Conservation (phyloP, 2,329 filamentous ascomycete genomes). For the Phialophora verrucosa region DNA sequence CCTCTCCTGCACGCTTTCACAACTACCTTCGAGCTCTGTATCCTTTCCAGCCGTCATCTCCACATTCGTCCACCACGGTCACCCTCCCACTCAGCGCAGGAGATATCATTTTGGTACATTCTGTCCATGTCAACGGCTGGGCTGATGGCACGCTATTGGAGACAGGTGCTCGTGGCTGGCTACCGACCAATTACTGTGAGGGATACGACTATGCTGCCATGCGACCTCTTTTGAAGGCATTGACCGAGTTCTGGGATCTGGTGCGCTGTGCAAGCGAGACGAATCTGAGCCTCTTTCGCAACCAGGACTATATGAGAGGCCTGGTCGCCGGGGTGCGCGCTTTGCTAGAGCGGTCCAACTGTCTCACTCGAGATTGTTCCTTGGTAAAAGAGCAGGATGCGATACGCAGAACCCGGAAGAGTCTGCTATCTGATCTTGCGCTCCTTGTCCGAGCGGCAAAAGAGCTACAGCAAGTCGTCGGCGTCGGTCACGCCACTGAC, state of each 20-base stretch:
- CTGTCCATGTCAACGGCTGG: conserved; percentile 97
- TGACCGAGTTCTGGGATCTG: conserved; percentile 92
- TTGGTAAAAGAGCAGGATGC: conserved; percentile 76
- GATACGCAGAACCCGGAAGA: conserved; percentile 81
- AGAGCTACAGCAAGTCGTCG: conserved; percentile 75
- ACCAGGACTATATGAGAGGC: conserved; percentile 92
- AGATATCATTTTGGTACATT: conserved; percentile 92
- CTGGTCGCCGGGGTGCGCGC: conserved; percentile 92
- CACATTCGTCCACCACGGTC: conserved; percentile 81
- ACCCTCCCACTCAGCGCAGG: conserved; percentile 88
- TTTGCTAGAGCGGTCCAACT: conserved; percentile 85
- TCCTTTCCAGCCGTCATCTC: conserved; percentile 80
- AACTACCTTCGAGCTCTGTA: conserved; percentile 96
- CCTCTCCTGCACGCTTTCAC: conserved; percentile 74
- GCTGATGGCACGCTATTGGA: conserved; percentile 90
- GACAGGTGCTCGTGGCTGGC: conserved; percentile 87
- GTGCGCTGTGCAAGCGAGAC: conserved; percentile 77
- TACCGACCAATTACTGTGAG: conserved; percentile 98
- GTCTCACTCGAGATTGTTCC: conserved; percentile 79
- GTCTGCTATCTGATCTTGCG: conserved; percentile 85
- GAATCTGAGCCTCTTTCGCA: conserved; percentile 78
- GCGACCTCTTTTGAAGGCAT: conserved; percentile 79
- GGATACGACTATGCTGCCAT: conserved; percentile 89
- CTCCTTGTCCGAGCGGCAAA: conserved; percentile 88
- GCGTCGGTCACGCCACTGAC: conserved; percentile 48